phyloP scores from a whole-genome alignment of 2,329 filamentous ascomycete genomes.

The Botrytis hyacinthi region DNA sequence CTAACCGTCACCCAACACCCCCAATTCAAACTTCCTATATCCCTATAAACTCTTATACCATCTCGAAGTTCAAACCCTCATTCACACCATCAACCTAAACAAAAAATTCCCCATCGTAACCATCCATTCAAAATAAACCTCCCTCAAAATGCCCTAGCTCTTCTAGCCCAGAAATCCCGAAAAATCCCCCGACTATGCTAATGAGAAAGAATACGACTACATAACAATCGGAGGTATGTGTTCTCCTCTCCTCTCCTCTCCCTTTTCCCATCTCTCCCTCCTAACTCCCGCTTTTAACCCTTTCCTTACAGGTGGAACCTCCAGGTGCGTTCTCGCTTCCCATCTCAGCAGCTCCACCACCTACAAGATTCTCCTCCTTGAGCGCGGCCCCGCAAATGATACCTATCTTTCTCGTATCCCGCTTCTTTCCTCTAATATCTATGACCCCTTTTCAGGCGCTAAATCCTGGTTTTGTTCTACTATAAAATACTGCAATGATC shows the following conservation, averaged over 20 bases:
- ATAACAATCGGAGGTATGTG: background rate
- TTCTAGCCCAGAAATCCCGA: background rate
- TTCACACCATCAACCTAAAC: background rate
- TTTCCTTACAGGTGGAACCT: conserved; percentile 40
- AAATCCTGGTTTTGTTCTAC: background rate
- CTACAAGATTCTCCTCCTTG: conserved; percentile 41
- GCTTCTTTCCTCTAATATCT: background rate
- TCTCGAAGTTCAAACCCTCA: too few relatives aligned
- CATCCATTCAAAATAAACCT: background rate
- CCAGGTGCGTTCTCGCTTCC: conserved; percentile 43
- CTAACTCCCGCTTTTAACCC: background rate
- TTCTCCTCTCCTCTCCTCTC: background rate
- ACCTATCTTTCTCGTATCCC: background rate
- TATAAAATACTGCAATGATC: background rate
- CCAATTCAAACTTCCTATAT: background rate
- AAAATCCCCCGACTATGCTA: background rate
- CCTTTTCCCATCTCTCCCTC: background rate
- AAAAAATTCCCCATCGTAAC: too few relatives aligned
- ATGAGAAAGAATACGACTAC: background rate
- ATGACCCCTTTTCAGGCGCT: background rate
- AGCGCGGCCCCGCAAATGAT: conserved; percentile 38
- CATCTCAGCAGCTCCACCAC: conserved; percentile 41
- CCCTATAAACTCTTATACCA: background rate
- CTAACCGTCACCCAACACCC: background rate
- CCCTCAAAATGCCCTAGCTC: background rate